Conservation (phyloP, 768 basidiomycete genomes). For the Amanita pseudoporphyria region DNA sequence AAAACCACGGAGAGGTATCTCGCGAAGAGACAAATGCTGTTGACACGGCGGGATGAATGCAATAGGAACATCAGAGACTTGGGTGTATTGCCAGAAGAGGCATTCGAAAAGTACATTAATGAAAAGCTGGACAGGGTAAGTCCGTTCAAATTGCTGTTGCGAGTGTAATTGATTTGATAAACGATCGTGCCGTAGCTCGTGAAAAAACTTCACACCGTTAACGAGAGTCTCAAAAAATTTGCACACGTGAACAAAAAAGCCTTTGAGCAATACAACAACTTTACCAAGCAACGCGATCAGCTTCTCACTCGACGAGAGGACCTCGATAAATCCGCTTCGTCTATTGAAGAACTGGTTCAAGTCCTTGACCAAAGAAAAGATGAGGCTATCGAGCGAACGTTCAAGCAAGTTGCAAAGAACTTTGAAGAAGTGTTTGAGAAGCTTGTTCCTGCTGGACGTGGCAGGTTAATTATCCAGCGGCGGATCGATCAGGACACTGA, state of each 20-base stretch:
- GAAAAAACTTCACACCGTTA: conserved; percentile 86
- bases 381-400: conserved; percentile 96
- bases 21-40: conserved; percentile 82
- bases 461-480: conserved; percentile 86
- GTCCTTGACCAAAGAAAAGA: conserved; percentile 96
- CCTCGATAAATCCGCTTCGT: conserved; percentile 78
- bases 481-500: conserved; percentile 83
- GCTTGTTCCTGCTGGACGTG: conserved; percentile 89
- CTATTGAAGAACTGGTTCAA: conserved; percentile 88
- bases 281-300: conserved; percentile 95
- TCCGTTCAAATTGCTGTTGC: conserved; percentile 6
- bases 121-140: conserved; percentile 83
- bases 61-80: conserved; percentile 93
- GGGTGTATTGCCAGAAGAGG: conserved; percentile 94
- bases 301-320: conserved; percentile 81
- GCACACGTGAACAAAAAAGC: conserved; percentile 99
- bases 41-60: conserved; percentile 84
- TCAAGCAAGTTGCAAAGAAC: conserved; percentile 95
- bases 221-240: conserved; percentile 92
- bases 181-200: conserved; percentile 48
- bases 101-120: conserved; percentile 88
- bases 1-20: conserved; percentile 94
- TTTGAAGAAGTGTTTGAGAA: conserved; percentile 97
- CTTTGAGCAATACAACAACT: conserved; percentile 96
- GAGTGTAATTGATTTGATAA: background rate